These are phyloP conservation scores for Xylaria acuta DNA, from an alignment of 495 filamentous ascomycete species.

Conservation along the genomic window DNA sequence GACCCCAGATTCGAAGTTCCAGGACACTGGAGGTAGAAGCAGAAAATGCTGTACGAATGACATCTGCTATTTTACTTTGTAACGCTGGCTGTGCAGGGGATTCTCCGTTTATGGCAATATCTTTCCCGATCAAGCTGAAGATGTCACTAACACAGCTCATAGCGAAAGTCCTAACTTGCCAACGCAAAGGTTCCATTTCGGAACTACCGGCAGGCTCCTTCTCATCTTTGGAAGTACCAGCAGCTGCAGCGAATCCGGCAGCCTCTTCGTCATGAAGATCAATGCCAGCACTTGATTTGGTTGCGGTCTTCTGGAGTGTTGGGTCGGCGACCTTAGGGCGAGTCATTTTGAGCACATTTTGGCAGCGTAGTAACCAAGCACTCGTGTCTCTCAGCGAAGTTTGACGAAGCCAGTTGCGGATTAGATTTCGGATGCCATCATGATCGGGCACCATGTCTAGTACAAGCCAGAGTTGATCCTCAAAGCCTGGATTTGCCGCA, in stretches of 20 bases:
- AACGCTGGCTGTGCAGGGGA: conserved; percentile 75
- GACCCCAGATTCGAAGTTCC: conserved; percentile 82
- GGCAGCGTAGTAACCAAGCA: conserved; percentile 85
- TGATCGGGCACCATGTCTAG: conserved; percentile 79
- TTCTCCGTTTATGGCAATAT: conserved; percentile 70
- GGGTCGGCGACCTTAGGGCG: conserved; percentile 64
- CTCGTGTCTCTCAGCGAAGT: conserved; percentile 77
- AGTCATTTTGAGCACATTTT: conserved; percentile 87
- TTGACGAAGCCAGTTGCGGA: conserved; percentile 90
- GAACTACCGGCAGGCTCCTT: conserved; percentile 62
- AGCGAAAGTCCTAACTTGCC: conserved; percentile 95
- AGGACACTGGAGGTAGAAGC: conserved; percentile 94
- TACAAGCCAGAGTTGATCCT: conserved; percentile 90
- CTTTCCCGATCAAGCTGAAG: conserved; percentile 74
- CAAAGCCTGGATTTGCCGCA: conserved; percentile 75
- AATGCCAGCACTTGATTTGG: conserved; percentile 60
- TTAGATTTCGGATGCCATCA: conserved; percentile 77
- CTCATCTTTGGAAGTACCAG: conserved; percentile 69
- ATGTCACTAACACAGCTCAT: conserved; percentile 92
- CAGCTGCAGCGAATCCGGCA: conserved; percentile 84
- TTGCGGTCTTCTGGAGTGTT: conserved; percentile 45
- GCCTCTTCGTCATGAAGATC: conserved; percentile 96
- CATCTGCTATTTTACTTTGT: conserved; percentile 84
- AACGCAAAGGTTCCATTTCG: conserved; percentile 86
- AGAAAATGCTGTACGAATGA: conserved; percentile 97